Evolutionary conservation across 2,329 filamentous ascomycete species (phyloP), one percentile per base, ranked within the genome.

Genomic region (Talaromyces sp.): DNA sequence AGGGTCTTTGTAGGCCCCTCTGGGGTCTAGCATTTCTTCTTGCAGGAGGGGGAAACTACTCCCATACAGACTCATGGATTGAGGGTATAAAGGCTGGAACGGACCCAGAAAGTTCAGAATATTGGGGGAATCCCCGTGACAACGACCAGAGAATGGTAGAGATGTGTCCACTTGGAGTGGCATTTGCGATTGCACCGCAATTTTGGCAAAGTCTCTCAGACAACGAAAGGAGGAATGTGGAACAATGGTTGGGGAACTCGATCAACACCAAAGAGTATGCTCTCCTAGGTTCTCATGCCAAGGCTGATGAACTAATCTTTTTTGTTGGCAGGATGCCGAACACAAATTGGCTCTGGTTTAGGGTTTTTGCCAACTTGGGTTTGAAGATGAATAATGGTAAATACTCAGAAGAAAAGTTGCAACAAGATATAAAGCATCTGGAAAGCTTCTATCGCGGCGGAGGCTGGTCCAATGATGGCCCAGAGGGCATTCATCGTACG

Each of bases 131-230:
- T 5, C 69, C 72, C 3, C 36, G 27, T 11, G 61, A 71, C 11
- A 66, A 63, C 15, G 70, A 70, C 54, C 71, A 72, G 40, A 69
- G 71, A n/a, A 71, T 71, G 68, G 71, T 72, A 0, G 71, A 72
- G 34, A 70, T 69, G 0, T 69, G 69, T 43, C 66, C 71, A 0
- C 63, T 72, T 2, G 64, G 66, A 6, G 70, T 59, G 15, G 70
- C 69, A 1, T 47, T 72, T 6, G 49, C 72, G 13, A 63, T 67
- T 5, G 67, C 67, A 10, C 71, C 71, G 1, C 62, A 67, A 13
- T 60, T 58, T 4, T 67, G 49, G 49, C 49, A 53, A 31, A 31
- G 19, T 5, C 15, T 53, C 15, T 53, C 27, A 3, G 25, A 31
- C 1, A 31, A 53, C n/a, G 49, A 53, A 15, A 29, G 7, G 27